These are phyloP conservation scores for Corchorus capsularis DNA, from an alignment of 345 rosid species.

Conservation along the genomic window DNA sequence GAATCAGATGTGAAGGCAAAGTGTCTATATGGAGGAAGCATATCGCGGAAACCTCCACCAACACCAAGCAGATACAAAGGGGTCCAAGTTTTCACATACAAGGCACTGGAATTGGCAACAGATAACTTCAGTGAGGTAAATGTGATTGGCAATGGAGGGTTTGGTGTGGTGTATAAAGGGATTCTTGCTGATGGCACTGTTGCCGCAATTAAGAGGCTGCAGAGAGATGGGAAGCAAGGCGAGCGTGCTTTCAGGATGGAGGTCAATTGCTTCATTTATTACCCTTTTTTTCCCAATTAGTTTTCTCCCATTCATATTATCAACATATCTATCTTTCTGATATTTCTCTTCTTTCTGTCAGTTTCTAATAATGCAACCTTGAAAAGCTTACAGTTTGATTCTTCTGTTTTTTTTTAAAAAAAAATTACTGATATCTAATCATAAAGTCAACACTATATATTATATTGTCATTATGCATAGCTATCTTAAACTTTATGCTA, in stretches of 20 bases:
- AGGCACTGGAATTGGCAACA: constrained; percentile 73
- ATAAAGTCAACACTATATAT: neutral
- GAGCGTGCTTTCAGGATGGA: constrained; percentile 86
- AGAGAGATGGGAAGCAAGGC: constrained; percentile 61
- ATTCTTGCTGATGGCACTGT: constrained; percentile 69
- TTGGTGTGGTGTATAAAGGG: constrained; percentile 75
- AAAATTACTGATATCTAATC: neutral
- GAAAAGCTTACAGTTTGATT: neutral
- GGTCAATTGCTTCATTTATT: constrained; percentile 64
- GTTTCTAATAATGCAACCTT: neutral
- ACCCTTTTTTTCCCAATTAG: constrained; percentile 17
- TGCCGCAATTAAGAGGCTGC: constrained; percentile 75
- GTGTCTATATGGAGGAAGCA: constrained; percentile 48
- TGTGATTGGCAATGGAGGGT: constrained; percentile 61
- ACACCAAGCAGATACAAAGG: constrained; percentile 33
- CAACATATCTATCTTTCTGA: neutral
- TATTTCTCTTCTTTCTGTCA: neutral
- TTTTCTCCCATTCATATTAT: constrained; percentile 2
- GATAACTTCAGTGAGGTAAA: constrained; percentile 60
- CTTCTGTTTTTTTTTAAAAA: neutral
- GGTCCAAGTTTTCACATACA: constrained; percentile 85
- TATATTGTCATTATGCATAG: neutral
- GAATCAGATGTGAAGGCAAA: constrained; percentile 59
- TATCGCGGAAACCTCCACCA: constrained; percentile 26
- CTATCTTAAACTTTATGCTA: neutral